Evolutionary conservation across 2,329 filamentous ascomycete species (phyloP).

Genomic region (Colletotrichum liaoningense): DNA sequence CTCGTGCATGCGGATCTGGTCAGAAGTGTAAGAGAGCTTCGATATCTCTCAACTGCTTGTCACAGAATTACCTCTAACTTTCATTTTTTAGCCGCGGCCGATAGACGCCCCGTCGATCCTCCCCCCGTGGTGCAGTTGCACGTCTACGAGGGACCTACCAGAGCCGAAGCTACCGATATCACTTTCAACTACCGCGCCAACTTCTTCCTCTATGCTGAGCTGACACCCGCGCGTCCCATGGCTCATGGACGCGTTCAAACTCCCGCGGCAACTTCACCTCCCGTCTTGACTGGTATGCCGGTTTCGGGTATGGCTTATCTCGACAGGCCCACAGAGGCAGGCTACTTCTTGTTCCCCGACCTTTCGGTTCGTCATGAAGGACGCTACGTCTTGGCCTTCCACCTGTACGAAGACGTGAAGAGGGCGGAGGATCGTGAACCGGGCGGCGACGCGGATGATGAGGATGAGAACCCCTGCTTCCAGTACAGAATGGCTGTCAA

Average conservation of each 20-base stretch:
- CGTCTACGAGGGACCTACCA: slow-evolving; percentile 79
- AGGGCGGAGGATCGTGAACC: slow-evolving; percentile 82
- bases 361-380: slow-evolving; percentile 96
- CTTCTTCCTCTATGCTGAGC: slow-evolving; percentile 95
- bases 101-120: slow-evolving; percentile 92
- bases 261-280: slow-evolving; percentile 75
- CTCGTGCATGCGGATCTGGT: slow-evolving; percentile 93
- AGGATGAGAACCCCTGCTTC: slow-evolving; percentile 67
- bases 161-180: slow-evolving; percentile 73
- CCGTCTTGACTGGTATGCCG: slow-evolving; percentile 92
- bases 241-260: slow-evolving; percentile 81
- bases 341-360: slow-evolving; percentile 98
- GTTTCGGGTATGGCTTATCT: slow-evolving; percentile 97
- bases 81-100: slow-evolving; percentile 73
- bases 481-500: slow-evolving; percentile 92
- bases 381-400: slow-evolving; percentile 90
- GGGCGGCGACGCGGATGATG: slow-evolving; percentile 49
- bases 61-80: slow-evolving; percentile 39
- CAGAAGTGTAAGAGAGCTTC: slow-evolving; percentile 78
- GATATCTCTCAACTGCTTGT: slow-evolving; percentile 24
- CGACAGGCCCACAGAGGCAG: slow-evolving; percentile 81
- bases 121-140: slow-evolving; percentile 96
- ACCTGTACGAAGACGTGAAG: slow-evolving; percentile 93
- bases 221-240: slow-evolving; percentile 87
- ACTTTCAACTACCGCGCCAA: slow-evolving; percentile 96